Percentiles rank a stretch among this genome's conserved stretches.
Conservation (phyloP, 1,139 yeast species). For the Kodamaea suecica region DNA sequence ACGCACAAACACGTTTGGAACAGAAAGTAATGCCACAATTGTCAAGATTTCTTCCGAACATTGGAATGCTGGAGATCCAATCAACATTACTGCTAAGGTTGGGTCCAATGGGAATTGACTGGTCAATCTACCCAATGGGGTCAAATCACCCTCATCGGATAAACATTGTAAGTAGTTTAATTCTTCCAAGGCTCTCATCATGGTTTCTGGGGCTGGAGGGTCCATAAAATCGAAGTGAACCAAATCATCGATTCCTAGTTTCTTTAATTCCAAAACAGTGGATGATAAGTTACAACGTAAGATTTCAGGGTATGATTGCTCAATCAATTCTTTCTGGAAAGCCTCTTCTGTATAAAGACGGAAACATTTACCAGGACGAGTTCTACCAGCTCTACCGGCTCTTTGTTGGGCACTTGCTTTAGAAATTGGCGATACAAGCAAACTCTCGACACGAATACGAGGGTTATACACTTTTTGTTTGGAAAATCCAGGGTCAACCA, state of each 20-base stretch:
- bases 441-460: constrained; percentile 89
- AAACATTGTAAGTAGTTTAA: constrained; percentile 85
- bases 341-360: constrained; percentile 96
- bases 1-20: constrained; percentile 91
- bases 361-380: constrained; percentile 97
- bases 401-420: constrained; percentile 98
- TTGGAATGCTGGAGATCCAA: constrained; percentile 77
- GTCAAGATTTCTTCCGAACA: constrained; percentile 89
- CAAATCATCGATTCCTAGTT: constrained; percentile 90
- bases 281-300: constrained; percentile 86
- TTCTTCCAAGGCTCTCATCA: constrained; percentile 98
- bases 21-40: constrained; percentile 86
- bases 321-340: constrained; percentile 86
- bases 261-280: constrained; percentile 88
- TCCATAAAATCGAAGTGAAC: constrained; percentile 99
- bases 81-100: constrained; percentile 87
- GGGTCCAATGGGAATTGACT: constrained; percentile 97
- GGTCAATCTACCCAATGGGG: constrained; percentile 83
- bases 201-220: constrained; percentile 99
- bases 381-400: constrained; percentile 99
- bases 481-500: constrained; percentile 95
- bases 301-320: constrained; percentile 95
- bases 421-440: constrained; percentile 92
- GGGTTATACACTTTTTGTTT: constrained; percentile 97
- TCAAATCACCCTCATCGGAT: constrained; percentile 88